Evolutionary conservation across 2,329 filamentous ascomycete genomes (phyloP).

Genomic region (Phoma herbarum): DNA sequence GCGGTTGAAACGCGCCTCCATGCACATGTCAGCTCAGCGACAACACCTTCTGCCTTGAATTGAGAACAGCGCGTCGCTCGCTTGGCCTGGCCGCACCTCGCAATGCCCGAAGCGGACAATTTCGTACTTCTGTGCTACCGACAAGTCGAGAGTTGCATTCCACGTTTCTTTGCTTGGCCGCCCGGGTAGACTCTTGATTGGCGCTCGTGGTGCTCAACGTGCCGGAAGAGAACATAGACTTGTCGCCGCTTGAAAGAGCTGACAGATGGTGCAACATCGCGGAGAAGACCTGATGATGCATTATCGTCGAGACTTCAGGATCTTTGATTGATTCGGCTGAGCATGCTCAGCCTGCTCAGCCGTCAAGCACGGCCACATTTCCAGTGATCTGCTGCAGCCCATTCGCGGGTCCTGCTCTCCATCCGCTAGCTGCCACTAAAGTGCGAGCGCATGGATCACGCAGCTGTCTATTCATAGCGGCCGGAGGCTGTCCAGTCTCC

Average conservation of each 20-base stretch:
- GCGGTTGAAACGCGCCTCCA: conserved; percentile 13
- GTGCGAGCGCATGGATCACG: conserved; percentile 37
- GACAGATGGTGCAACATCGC: conserved; percentile 14
- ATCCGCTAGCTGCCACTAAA: conserved; percentile 26
- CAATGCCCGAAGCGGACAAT: conserved; percentile 9
- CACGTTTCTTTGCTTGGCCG: conserved; percentile 8
- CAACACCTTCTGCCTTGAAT: conserved; percentile 3
- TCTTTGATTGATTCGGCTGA: conserved; percentile 6
- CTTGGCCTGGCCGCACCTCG: conserved; percentile 8
- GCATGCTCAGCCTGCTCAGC: conserved; percentile 20
- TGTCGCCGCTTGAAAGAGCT: conserved; percentile 5
- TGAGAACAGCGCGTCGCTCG: conserved; percentile 1
- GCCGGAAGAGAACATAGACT: conserved; percentile 2
- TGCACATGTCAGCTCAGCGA: conserved; percentile 1
- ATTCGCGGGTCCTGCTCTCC: conserved; percentile 30
- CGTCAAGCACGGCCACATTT: conserved; percentile 37
- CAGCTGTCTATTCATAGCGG: conserved; percentile 37
- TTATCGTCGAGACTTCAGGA: conserved; percentile 2
- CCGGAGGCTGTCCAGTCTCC: conserved; percentile 16
- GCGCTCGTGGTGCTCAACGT: conserved; percentile 3
- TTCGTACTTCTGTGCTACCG: conserved; percentile 13
- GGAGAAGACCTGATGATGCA: conserved; percentile 1
- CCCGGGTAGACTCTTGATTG: background rate
- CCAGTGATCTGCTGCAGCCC: conserved; percentile 21
- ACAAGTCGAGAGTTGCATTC: conserved; percentile 14